Base-by-base conservation (phyloP, 2,329 filamentous ascomycete species). In the Pseudonectria foliicola region DNA sequence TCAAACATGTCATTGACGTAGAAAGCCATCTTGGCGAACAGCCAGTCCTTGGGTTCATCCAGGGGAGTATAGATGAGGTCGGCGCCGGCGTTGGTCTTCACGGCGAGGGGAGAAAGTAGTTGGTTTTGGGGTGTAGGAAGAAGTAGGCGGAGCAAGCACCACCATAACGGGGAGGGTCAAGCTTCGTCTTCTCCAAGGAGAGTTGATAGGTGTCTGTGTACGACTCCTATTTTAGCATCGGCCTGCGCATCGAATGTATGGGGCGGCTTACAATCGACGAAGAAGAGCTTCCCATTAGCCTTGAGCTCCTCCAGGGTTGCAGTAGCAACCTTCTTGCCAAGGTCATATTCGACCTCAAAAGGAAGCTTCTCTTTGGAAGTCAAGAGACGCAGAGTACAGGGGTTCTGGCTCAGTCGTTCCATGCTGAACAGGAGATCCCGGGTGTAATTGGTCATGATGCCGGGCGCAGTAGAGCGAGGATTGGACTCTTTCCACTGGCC, bases 21-120 rank as follows among this genome's bases (percentile, higher is more conserved):
- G 46, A 67, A 68, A 44, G 67, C 57, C 28, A 70, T 63, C 53
- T 73, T 72, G 6, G 68, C 70, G 4, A 73, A 48, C 6, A 69
- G 48, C 69, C 68, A 73, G 48, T 73, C 68, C n/a, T 61, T 57
- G 4, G 47, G 15, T 1, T 42, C 33, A 38, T 73, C 68, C 1
- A 56, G 45, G 3, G 68, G 67, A 3, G 68, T 72, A 48, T 73
- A 73, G 6, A 63, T 54, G 16, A 52, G 32, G 10, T 49, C 43
- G 16, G 30, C 25, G 12, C 60, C 60, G 11, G 55, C 53, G 37
- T 69, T 68, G n/a, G 66, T 64, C 39, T 63, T 61, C 42, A 72
- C 68, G 3, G 67, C 67, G 14, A 73, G 52, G 4, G 68, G 69
- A 72, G 48, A 39, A 71, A 68, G 26, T 70, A 50, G 10, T 56